phyloP scores from a whole-genome alignment of 2,329 filamentous ascomycete species.

The Scedosporium aurantiacum region DNA sequence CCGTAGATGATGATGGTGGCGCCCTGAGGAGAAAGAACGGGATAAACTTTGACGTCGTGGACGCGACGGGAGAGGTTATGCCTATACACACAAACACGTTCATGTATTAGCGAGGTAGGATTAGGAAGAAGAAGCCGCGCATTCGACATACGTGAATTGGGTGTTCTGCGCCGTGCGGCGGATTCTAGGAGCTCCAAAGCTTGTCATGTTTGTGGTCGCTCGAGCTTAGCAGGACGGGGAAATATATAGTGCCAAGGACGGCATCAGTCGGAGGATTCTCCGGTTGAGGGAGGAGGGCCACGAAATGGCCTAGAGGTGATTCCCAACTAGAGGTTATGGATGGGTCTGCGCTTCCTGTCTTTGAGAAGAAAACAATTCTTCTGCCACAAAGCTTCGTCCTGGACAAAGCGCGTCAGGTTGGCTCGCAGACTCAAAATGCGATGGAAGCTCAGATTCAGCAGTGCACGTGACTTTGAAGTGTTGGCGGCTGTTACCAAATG shows the following conservation, averaged over 20 bases:
- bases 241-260: not conserved
- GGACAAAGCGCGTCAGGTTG: too few relatives aligned
- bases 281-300: not conserved
- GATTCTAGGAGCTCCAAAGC: slow-evolving; percentile 25
- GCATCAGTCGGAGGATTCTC: not conserved
- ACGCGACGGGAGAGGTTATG: slow-evolving; percentile 49
- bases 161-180: slow-evolving; percentile 37
- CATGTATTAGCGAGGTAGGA: not conserved
- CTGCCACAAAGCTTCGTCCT: too few relatives aligned
- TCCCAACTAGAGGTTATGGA: not conserved
- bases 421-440: too few relatives aligned
- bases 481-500: too few relatives aligned
- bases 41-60: slow-evolving; percentile 50
- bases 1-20: slow-evolving; percentile 53
- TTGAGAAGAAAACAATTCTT: too few relatives aligned
- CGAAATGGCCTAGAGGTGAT: not conserved
- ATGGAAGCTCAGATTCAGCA: too few relatives aligned
- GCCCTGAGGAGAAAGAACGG: slow-evolving; percentile 50
- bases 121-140: not conserved
- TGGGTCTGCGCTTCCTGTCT: not conserved
- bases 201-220: slow-evolving; percentile 18
- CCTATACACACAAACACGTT: slow-evolving; percentile 29
- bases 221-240: not conserved
- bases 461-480: too few relatives aligned
- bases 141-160: slow-evolving; percentile 31